Evolutionary conservation across 352 stramenopile genomes (phyloP), one percentile per base, ranked within the genome.

Genomic region (Aphanomyces stellatus): DNA sequence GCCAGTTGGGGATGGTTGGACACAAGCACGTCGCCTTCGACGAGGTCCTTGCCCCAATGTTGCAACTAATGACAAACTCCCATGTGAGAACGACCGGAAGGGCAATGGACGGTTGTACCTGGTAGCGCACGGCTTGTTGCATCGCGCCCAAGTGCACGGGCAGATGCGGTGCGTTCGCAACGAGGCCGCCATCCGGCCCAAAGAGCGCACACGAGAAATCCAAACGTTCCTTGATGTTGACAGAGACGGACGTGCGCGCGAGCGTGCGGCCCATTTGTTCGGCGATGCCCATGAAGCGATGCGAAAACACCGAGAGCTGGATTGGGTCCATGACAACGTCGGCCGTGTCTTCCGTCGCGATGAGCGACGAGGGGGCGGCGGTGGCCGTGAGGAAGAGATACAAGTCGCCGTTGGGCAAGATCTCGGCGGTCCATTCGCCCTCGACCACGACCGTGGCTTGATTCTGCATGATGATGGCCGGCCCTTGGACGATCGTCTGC

Each of bases 161-260:
- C 43, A 99, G 87, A 73, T 99, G 97, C 5, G 97, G 97, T 3
- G 97, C 97, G 76, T 99, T 99, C 0, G 97, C 97, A 10, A 99
- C 96, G n/a, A 99, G 79, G n/a, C 95, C 96, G 49, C 97, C 97
- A 46, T 98, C 87, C 7, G 91, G 88, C 27, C 95, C 97, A 76
- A 99, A 99, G 17, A 99, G 78, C 24, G 97, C 97, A 63, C 97
- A 99, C 1, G 91, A 98, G 73, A 99, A 99, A 70, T 99, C 97
- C 10, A 99, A 80, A 15, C 97, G 84, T 74, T 99, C 97, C 75
- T 99, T 99, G 74, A 99, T 99, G 72, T 99, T 99, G 53, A 99
- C 97, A 28, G 92, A 98, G 61, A 98, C 92, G 0, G 88, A 97
- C 2, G 95, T 99, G 17, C 95, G 82, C 61, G 97, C 93, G 30